These are phyloP conservation scores for Xenosphaeropsis pyriputrescens DNA, from an alignment of 2,329 filamentous ascomycete species.

Conservation along the genomic window DNA sequence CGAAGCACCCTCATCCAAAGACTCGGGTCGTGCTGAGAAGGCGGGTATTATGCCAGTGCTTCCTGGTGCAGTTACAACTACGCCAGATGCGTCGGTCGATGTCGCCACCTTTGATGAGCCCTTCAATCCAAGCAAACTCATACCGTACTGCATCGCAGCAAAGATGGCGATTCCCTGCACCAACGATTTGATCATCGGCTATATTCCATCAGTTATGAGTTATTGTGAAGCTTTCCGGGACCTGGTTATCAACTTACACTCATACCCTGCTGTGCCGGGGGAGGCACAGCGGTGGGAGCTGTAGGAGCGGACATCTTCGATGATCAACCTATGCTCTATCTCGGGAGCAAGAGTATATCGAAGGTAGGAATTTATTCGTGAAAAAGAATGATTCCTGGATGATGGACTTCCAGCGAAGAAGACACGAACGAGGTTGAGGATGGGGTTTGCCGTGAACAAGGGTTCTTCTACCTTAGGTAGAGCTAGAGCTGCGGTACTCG, in stretches of 20 bases:
- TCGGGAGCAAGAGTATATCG: too few relatives aligned
- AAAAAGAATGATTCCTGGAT: too few relatives aligned
- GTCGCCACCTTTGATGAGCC: constrained; percentile 20
- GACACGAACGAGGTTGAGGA: too few relatives aligned
- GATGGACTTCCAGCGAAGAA: too few relatives aligned
- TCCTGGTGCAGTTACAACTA: constrained; percentile 34
- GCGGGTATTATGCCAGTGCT: constrained; percentile 44
- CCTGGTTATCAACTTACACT: constrained; percentile 11
- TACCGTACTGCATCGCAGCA: constrained; percentile 37
- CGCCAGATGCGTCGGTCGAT: constrained; percentile 35
- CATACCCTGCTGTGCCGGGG: constrained; percentile 12
- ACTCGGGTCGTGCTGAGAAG: constrained; percentile 48
- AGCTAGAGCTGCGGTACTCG: too few relatives aligned
- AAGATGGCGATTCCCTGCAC: constrained; percentile 41
- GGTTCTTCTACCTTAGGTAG: too few relatives aligned
- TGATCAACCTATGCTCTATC: too few relatives aligned
- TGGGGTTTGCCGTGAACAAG: too few relatives aligned
- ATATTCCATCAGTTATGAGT: constrained; percentile 4
- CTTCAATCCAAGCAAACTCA: constrained; percentile 35
- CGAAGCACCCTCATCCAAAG: constrained; percentile 42
- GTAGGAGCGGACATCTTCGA: constrained; percentile 16
- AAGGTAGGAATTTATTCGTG: too few relatives aligned
- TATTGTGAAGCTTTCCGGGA: not conserved
- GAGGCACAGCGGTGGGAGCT: constrained; percentile 15
- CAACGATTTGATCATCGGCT: constrained; percentile 20